Percentiles rank a stretch among this genome's conserved stretches.
Evolutionary conservation across 192 early-diverging fungal species (phyloP).

Genomic region (Gamsiella multidivaricata): DNA sequence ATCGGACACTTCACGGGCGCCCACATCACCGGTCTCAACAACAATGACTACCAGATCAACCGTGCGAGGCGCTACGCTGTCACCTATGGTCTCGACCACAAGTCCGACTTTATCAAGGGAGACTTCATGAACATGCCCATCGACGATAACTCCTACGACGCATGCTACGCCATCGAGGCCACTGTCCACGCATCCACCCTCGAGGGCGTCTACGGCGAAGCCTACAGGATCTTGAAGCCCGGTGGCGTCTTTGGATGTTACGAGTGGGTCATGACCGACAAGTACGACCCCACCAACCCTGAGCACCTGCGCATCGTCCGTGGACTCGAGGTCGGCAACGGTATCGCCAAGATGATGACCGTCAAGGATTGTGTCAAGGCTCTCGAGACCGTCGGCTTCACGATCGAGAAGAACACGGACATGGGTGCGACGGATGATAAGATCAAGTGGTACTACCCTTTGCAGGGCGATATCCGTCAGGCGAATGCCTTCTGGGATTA

Average conservation of each 20-base stretch:
- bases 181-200: conserved; percentile 90
- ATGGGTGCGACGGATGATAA: conserved; percentile 74
- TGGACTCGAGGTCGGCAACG: conserved; percentile 93
- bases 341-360: conserved; percentile 87
- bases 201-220: conserved; percentile 88
- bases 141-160: conserved; percentile 82
- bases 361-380: conserved; percentile 80
- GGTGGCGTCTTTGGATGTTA: conserved; percentile 92
- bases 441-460: conserved; percentile 85
- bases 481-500: conserved; percentile 64
- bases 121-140: conserved; percentile 91
- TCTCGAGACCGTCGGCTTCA: conserved; percentile 88
- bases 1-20: conserved; percentile 90
- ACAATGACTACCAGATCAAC: conserved; percentile 93
- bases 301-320: conserved; percentile 81
- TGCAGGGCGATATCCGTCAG: conserved; percentile 71
- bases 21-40: conserved; percentile 91
- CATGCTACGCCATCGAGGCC: conserved; percentile 97
- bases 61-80: conserved; percentile 79
- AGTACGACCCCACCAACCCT: conserved; percentile 83
- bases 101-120: conserved; percentile 73
- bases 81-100: conserved; percentile 70
- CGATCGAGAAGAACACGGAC: conserved; percentile 73
- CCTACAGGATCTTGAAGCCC: conserved; percentile 93
- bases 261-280: conserved; percentile 95